These are phyloP conservation scores for Geotrichum siamense DNA, from an alignment of 1,139 yeast genomes.

Conservation along the genomic window DNA sequence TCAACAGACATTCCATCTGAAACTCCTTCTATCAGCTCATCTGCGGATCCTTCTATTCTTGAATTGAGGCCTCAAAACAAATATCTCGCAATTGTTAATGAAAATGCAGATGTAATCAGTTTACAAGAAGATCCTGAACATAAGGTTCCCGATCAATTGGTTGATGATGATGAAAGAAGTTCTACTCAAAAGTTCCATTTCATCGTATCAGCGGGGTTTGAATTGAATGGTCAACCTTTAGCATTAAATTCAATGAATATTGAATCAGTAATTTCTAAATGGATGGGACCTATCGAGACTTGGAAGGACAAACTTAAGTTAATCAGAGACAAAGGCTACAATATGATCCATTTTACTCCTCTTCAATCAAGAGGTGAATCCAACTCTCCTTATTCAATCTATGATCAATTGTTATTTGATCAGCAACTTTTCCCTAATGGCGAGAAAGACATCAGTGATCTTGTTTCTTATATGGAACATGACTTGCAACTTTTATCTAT, in stretches of 20 bases:
- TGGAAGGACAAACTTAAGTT: constrained; percentile 65
- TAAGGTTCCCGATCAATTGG: constrained; percentile 11
- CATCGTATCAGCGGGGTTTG: constrained; percentile 72
- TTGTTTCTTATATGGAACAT: constrained; percentile 46
- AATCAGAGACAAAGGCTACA: constrained; percentile 70
- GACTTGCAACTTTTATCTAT: constrained; percentile 61
- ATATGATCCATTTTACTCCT: constrained; percentile 95
- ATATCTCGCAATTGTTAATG: constrained; percentile 1
- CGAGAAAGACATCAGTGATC: constrained; percentile 40
- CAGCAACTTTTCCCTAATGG: constrained; percentile 49
- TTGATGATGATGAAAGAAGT: constrained; percentile 14
- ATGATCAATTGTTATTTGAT: constrained; percentile 77
- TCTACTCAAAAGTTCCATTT: constrained; percentile 58
- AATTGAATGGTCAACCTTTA: constrained; percentile 48
- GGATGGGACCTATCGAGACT: constrained; percentile 61
- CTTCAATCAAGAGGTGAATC: constrained; percentile 82
- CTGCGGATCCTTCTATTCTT: background rate
- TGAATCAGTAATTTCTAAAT: constrained; percentile 83
- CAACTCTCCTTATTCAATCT: constrained; percentile 86
- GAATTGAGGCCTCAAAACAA: background rate
- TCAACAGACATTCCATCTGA: background rate
- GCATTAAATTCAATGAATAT: constrained; percentile 77
- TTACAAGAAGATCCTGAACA: constrained; percentile 10
- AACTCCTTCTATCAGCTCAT: background rate
- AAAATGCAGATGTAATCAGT: constrained; percentile 13